These are phyloP conservation scores for Jamesozyma rosinii DNA, from an alignment of 805 yeast genomes.

Conservation along the genomic window DNA sequence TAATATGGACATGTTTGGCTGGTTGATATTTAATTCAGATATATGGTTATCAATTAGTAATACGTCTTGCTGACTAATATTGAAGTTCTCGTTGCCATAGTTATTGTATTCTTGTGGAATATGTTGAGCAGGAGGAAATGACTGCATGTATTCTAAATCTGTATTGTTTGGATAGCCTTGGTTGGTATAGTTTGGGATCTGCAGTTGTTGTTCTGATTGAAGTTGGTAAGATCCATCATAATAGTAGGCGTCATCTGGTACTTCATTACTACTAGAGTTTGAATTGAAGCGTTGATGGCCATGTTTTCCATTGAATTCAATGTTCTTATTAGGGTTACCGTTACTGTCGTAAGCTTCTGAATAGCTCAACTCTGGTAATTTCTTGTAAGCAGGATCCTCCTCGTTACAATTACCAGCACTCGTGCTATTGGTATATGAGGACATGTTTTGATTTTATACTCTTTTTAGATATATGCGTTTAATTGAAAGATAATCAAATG, in stretches of 20 bases:
- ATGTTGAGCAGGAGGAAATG: not conserved
- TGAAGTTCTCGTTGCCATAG: not conserved
- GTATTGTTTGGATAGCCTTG: not conserved
- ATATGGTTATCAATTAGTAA: conserved; percentile 1
- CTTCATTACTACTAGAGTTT: not conserved
- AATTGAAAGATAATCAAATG: no score
- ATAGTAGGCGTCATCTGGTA: not conserved
- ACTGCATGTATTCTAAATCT: not conserved
- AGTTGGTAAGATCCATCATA: not conserved
- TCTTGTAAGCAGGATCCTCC: not conserved
- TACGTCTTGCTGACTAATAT: conserved; percentile 1
- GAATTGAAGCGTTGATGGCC: not conserved
- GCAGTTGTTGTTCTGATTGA: not conserved
- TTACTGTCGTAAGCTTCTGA: not conserved
- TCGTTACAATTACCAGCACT: not conserved
- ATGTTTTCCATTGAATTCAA: not conserved
- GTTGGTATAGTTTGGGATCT: not conserved
- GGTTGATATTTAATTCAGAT: not conserved
- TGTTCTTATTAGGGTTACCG: not conserved
- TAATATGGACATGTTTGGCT: not conserved
- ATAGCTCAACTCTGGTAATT: conserved; percentile 1
- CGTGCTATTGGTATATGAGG: not conserved
- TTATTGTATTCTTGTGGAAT: not conserved
- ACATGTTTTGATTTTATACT: not conserved
- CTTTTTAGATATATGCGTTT: no score